Evolutionary conservation across 2,329 filamentous ascomycete genomes (phyloP).

Genomic region (Colletotrichum simmondsii): DNA sequence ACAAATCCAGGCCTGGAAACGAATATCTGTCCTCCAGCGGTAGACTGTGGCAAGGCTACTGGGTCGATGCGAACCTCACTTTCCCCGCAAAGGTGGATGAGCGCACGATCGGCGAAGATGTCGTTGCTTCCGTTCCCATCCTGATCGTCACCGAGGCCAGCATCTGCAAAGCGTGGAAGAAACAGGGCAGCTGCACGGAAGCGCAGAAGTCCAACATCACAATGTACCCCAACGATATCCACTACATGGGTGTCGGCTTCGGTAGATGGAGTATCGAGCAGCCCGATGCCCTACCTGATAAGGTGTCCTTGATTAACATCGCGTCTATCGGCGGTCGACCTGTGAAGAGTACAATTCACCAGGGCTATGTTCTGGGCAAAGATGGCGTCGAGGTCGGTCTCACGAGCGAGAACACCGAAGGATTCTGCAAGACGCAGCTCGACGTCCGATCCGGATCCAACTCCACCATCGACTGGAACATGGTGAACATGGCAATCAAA

Average conservation of each 20-base stretch:
- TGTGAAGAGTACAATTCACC: not conserved
- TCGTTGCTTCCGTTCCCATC: not conserved
- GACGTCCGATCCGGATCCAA: not conserved
- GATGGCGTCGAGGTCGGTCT: not conserved
- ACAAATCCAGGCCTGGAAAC: constrained; percentile 1
- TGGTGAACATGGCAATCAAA: constrained; percentile 5
- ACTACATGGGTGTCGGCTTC: constrained; percentile 21
- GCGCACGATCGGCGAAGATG: not conserved
- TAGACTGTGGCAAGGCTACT: constrained; percentile 6
- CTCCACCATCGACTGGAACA: constrained; percentile 7
- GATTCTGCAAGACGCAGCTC: not conserved
- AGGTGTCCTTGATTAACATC: not conserved
- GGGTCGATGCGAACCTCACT: not conserved
- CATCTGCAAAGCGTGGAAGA: not conserved
- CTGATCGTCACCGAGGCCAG: constrained; percentile 4
- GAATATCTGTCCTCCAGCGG: constrained; percentile 11
- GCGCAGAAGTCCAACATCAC: not conserved
- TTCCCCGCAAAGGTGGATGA: not conserved
- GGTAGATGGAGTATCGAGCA: not conserved
- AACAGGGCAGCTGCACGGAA: not conserved
- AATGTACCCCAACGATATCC: not conserved
- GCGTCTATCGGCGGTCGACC: not conserved
- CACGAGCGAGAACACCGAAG: not conserved
- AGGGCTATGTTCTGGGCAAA: constrained; percentile 10
- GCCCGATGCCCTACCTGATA: not conserved